phyloP scores from a whole-genome alignment of 345 rosid species.

The Lepidium africanum region DNA sequence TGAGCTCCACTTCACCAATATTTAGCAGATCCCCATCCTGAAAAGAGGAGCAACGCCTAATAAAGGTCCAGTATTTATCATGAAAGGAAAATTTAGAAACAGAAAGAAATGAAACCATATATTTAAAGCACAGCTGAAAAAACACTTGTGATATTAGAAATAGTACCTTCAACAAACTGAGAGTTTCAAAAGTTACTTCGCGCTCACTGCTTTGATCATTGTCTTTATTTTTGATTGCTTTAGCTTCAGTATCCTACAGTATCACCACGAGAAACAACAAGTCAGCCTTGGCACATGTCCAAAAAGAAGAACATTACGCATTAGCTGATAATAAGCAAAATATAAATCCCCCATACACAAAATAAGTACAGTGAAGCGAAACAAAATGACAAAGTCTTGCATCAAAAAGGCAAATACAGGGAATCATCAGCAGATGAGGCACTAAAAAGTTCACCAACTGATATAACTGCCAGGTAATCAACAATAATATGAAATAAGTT shows the following conservation, averaged over 20 bases:
- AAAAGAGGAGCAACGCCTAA: constrained; percentile 2
- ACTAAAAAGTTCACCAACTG: neutral
- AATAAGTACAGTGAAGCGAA: neutral
- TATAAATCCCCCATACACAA: neutral
- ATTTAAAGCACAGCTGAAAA: neutral
- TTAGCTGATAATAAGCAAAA: constrained; percentile 7
- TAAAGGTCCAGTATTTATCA: neutral
- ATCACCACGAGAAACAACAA: constrained; percentile 10
- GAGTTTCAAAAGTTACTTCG: constrained; percentile 46
- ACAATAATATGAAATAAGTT: too few relatives aligned
- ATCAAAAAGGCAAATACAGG: constrained; percentile 7
- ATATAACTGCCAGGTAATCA: neutral
- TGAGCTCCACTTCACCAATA: constrained; percentile 47
- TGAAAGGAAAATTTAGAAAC: neutral
- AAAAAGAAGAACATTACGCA: neutral
- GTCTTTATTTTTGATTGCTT: constrained; percentile 43
- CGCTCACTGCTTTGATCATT: constrained; percentile 30
- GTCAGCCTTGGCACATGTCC: neutral
- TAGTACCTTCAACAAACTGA: constrained; percentile 58
- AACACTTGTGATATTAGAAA: constrained; percentile 1
- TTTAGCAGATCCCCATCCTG: constrained; percentile 59
- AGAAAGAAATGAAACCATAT: constrained; percentile 2
- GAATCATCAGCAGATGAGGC: neutral
- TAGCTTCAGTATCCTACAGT: constrained; percentile 67
- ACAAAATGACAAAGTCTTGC: neutral